These are phyloP conservation scores for Poa annua DNA, from an alignment of 176 grass and related monocot species.

Conservation along the genomic window DNA sequence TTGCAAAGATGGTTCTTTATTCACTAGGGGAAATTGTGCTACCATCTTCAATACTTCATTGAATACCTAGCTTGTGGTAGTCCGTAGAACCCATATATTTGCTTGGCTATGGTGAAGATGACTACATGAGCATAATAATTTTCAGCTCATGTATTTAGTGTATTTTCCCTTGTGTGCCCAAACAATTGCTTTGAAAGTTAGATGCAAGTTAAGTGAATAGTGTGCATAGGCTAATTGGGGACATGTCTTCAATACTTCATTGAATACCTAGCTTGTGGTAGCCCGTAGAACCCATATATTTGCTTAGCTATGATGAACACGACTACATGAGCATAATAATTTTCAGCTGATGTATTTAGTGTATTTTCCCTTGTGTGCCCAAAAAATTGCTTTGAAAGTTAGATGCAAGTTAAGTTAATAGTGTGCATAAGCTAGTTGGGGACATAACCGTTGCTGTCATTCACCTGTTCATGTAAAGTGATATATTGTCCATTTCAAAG, in stretches of 20 bases:
- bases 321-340: neutral
- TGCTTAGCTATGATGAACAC: no score
- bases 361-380: constrained; percentile 20
- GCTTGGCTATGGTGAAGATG: constrained; percentile 22
- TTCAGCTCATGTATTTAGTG: neutral
- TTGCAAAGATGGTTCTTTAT: neutral
- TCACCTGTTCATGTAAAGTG: neutral
- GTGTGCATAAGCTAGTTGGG: neutral
- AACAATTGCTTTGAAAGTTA: neutral
- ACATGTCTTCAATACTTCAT: constrained; percentile 14
- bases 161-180: constrained; percentile 24
- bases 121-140: neutral
- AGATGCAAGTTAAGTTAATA: constrained; percentile 23
- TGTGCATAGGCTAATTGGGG: neutral
- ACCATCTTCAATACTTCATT: constrained; percentile 10
- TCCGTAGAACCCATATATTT: neutral
- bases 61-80: neutral
- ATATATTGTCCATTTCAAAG: neutral
- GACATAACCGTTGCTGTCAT: neutral
- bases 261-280: neutral
- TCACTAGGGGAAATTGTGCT: neutral
- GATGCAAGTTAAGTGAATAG: constrained; percentile 26
- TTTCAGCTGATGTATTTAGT: neutral
- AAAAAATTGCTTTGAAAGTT: neutral
- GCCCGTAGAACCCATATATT: no score